These are phyloP conservation scores for Ocimum tenuiflorum DNA, from an alignment of 257 asterid genomes.

Conservation along the genomic window DNA sequence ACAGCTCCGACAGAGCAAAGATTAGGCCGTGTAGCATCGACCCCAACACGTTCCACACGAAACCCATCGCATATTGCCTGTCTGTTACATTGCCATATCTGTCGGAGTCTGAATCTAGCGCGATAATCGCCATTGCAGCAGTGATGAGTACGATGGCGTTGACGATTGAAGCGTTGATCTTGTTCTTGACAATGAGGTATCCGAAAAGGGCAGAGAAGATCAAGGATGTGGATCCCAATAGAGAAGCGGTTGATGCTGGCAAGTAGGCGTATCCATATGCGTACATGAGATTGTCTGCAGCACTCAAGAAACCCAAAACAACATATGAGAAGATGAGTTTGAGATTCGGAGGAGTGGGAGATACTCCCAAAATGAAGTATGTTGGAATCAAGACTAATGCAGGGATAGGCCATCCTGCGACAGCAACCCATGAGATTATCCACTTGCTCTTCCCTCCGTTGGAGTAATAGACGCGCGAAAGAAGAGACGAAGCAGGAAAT, in stretches of 20 bases:
- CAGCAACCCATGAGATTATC: constrained; percentile 65
- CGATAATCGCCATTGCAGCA: constrained; percentile 76
- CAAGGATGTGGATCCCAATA: constrained; percentile 64
- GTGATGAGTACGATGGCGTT: constrained; percentile 64
- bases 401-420: constrained; percentile 90
- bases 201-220: constrained; percentile 75
- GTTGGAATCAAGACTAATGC: constrained; percentile 54
- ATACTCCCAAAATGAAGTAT: constrained; percentile 40
- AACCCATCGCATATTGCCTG: constrained; percentile 57
- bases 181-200: constrained; percentile 63
- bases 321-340: constrained; percentile 49
- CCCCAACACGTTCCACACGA: constrained; percentile 69
- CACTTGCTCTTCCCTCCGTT: not conserved
- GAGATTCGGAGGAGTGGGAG: constrained; percentile 57
- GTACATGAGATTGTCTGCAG: constrained; percentile 84
- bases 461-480: no score
- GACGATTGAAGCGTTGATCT: constrained; percentile 55
- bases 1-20: constrained; percentile 77
- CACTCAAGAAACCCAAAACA: constrained; percentile 62
- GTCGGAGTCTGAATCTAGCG: constrained; percentile 72
- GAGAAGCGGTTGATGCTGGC: constrained; percentile 92
- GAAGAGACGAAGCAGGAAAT: no score
- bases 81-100: constrained; percentile 41
- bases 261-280: constrained; percentile 87
- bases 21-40: constrained; percentile 78